Base-by-base conservation (phyloP, 1,284 basidiomycete genomes). In the Apiotrichum sp. region DNA sequence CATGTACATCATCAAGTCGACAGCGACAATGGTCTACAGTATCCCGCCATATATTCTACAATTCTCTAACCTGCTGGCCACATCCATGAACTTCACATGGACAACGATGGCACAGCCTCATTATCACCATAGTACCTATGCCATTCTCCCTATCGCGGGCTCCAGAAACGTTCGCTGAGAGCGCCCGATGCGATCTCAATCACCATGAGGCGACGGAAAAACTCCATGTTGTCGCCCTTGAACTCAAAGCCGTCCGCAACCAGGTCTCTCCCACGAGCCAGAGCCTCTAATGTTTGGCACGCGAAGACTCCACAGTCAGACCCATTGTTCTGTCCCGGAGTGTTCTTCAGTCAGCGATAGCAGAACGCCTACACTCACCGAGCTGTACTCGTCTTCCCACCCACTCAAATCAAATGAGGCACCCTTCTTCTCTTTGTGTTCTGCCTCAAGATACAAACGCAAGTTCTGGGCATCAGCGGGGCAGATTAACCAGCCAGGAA, bases 271-370 rank as follows among this genome's bases (percentile, higher is more conserved):
- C 74, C 74, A 46, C 92, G 79, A 9, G 91, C 88, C 32, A 93
- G 76, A 29, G 84, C 80, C 72, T 97, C 93, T 54, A 99, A 79
- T 69, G 93, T 93, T 70, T 93, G 89, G 69, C 88, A 92, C 0
- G 91, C 88, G 73, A 98, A 99, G 5, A 99, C 88, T 3, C 96
- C 96, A 66, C 96, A 99, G 69, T 99, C 96, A 62, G 80, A 92
- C 1, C 87, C 87, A 65, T 99, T 99, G 67, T 88, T 84, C 76
- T 99, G 96, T 67, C 87, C 86, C 1, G 95, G 96, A 39, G 84
- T 85, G 59, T 86, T 81, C 83, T 89, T 46, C 29, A 9, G 34
- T 36, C 22, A 42, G 47, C 11, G 9, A 11, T 2, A 16, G 8
- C 3, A 2, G 3, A 22, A 9, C 4, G 9, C 2, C 5, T 3